phyloP scores from a whole-genome alignment of 1,284 basidiomycete genomes.

The Leccinum subrobustum region DNA sequence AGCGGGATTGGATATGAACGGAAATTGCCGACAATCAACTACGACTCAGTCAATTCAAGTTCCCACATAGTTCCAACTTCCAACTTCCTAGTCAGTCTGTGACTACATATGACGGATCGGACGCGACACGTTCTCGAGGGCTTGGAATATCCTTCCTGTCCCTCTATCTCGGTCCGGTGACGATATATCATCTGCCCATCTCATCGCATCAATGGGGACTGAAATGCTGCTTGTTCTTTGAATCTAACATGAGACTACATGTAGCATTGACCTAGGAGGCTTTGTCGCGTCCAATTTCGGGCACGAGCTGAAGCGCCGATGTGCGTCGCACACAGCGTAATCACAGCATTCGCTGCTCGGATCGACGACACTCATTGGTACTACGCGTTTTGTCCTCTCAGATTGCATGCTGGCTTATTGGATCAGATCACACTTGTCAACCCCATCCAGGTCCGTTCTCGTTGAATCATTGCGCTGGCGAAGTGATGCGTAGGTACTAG shows the following conservation, averaged over 20 bases:
- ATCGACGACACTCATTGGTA: not conserved
- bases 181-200: not conserved
- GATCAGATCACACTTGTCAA: not conserved
- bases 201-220: not conserved
- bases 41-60: too few species aligned
- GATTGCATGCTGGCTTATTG: too few species aligned
- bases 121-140: too few species aligned
- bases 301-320: too few species aligned
- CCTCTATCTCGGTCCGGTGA: not conserved
- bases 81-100: too few species aligned
- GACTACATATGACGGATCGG: too few species aligned
- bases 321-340: not conserved
- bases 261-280: too few species aligned
- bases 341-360: not conserved
- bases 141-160: not conserved
- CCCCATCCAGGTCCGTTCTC: not conserved
- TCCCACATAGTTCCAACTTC: too few species aligned
- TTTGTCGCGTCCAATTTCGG: too few species aligned
- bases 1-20: not conserved
- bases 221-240: not conserved
- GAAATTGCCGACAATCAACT: not conserved
- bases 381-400: not conserved
- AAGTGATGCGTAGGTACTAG: not conserved
- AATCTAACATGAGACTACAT: not conserved
- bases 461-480: not conserved